These are phyloP conservation scores for Talaromyces liani DNA, from an alignment of 495 filamentous ascomycete genomes.

Conservation along the genomic window DNA sequence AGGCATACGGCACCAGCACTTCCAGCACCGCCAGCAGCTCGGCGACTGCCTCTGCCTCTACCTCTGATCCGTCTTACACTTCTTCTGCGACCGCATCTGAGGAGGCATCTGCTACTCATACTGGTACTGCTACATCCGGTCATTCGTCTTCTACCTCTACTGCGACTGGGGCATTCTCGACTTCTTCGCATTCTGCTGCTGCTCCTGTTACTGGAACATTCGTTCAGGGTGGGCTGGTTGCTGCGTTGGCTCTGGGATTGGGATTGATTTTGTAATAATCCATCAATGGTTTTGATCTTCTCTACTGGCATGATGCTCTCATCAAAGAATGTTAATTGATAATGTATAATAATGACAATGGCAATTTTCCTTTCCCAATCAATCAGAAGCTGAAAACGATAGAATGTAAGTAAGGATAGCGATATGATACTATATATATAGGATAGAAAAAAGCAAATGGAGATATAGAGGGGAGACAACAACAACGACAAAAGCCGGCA, in stretches of 20 bases:
- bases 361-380: neutral
- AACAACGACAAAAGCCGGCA: neutral
- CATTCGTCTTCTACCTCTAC: neutral
- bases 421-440: neutral
- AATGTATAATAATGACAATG: neutral
- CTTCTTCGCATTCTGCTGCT: conserved; percentile 12
- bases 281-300: neutral
- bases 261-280: conserved; percentile 20
- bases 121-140: conserved; percentile 1
- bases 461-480: neutral
- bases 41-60: conserved; percentile 6
- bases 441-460: conserved; percentile 1
- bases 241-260: conserved; percentile 12
- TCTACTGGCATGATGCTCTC: neutral
- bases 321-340: neutral
- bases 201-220: conserved; percentile 9
- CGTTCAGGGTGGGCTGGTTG: conserved; percentile 18
- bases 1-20: conserved; percentile 16
- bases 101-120: conserved; percentile 10
- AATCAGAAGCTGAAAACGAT: neutral
- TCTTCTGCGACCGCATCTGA: neutral
- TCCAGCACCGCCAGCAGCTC: conserved; percentile 9
- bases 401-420: neutral
- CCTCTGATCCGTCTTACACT: neutral
- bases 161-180: neutral